Conservation (phyloP, 768 basidiomycete species). For the Leccinum disarticulatum region DNA sequence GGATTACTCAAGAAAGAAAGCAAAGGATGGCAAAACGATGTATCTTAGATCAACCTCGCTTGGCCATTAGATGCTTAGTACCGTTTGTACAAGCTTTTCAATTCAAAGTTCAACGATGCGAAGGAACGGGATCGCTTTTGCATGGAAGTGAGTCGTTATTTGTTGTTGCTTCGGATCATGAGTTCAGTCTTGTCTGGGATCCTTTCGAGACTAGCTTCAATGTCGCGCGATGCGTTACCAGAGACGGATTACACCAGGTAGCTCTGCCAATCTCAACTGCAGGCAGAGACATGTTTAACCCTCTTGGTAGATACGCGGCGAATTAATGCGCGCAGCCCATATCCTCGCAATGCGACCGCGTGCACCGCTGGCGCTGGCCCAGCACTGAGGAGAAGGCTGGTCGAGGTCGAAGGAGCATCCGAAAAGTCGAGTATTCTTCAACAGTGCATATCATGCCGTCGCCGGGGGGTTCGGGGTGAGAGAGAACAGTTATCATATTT, state of each 20-base stretch:
- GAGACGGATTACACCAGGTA: constrained; percentile 93
- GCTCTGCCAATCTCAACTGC: background rate
- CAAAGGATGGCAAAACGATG: constrained; percentile 96
- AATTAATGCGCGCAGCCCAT: constrained; percentile 94
- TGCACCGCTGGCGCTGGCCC: constrained; percentile 75
- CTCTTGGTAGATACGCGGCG: constrained; percentile 83
- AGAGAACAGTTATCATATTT: too few species aligned
- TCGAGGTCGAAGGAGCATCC: too few species aligned
- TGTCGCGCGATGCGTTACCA: constrained; percentile 96
- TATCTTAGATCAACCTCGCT: constrained; percentile 38
- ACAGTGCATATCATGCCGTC: too few species aligned
- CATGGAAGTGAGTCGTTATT: constrained; percentile 68
- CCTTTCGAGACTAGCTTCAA: constrained; percentile 96
- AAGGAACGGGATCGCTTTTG: constrained; percentile 94
- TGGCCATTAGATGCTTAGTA: constrained; percentile 9
- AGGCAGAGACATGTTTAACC: too few species aligned
- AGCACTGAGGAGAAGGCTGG: too few species aligned
- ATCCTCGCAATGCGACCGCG: constrained; percentile 79
- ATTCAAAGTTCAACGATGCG: constrained; percentile 59
- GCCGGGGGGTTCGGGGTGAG: too few species aligned
- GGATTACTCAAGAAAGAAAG: constrained; percentile 86
- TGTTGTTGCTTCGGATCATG: background rate
- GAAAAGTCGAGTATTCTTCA: too few species aligned
- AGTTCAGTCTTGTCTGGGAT: constrained; percentile 53
- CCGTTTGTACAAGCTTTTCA: constrained; percentile 42